A percentile compares a stretch with the other conserved stretches of the same genome.
phyloP scores from a whole-genome alignment of 1,139 yeast species.

The Scheffersomyces parashehatae region DNA sequence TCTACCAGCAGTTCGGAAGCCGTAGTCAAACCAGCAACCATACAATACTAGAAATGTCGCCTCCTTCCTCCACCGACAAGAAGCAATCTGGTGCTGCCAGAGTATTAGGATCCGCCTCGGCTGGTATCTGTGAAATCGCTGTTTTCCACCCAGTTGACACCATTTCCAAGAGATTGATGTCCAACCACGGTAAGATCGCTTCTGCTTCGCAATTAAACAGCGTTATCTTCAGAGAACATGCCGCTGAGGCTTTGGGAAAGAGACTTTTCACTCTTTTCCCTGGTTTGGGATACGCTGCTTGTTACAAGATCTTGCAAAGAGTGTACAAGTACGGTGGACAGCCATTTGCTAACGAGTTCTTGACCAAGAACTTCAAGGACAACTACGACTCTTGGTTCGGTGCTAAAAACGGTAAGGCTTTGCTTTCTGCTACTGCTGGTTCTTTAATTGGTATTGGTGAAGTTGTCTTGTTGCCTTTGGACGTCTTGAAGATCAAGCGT shows the following conservation, averaged over 20 bases:
- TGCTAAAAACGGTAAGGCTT: conserved; percentile 92
- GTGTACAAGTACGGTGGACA: conserved; percentile 99
- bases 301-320: conserved; percentile 93
- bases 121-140: conserved; percentile 94
- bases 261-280: conserved; percentile 89
- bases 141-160: conserved; percentile 99
- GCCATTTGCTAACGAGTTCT: conserved; percentile 94
- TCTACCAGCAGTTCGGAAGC: conserved; percentile 7
- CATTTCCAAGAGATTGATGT: conserved; percentile 95
- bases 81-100: conserved; percentile 91
- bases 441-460: conserved; percentile 97
- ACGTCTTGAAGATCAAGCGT: conserved; percentile 95
- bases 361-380: conserved; percentile 71
- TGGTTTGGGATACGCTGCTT: conserved; percentile 97
- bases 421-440: conserved; percentile 97
- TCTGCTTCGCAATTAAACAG: conserved; percentile 67
- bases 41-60: conserved; percentile 41
- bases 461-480: conserved; percentile 91
- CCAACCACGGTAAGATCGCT: conserved; percentile 78
- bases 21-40: conserved; percentile 6
- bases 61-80: conserved; percentile 58
- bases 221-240: conserved; percentile 85
- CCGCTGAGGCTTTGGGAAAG: conserved; percentile 65
- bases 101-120: conserved; percentile 93
- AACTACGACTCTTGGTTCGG: conserved; percentile 79